Evolutionary conservation across 352 stramenopile genomes (phyloP).

Genomic region (Saprolegnia parasitica): DNA sequence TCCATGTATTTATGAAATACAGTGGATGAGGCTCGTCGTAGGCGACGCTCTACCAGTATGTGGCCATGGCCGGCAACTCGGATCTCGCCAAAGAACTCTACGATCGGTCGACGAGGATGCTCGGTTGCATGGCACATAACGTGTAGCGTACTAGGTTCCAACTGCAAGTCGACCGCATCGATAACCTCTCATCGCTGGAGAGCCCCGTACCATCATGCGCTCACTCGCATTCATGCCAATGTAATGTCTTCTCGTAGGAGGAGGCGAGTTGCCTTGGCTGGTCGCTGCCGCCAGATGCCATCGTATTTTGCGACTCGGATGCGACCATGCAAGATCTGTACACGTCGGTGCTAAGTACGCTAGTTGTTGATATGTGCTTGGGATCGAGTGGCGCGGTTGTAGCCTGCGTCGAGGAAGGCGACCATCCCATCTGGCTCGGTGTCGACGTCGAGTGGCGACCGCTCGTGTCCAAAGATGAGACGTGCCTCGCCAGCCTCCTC

Average conservation of each 20-base stretch:
- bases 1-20: no score
- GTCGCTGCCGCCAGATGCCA: background rate
- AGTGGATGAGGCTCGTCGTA: background rate
- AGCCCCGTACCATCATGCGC: no score
- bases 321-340: background rate
- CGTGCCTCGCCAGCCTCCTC: conserved; percentile 19
- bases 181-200: no score
- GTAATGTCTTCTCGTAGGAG: no score
- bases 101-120: background rate
- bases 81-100: conserved; percentile 13
- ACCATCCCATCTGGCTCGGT: conserved; percentile 11
- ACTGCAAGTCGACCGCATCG: background rate
- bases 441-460: conserved; percentile 27
- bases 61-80: background rate
- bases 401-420: background rate
- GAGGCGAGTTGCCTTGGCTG: background rate
- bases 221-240: no score
- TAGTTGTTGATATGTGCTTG: background rate
- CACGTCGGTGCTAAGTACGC: conserved; percentile 1
- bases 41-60: conserved; percentile 7
- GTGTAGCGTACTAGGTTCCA: conserved; percentile 8
- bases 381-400: background rate
- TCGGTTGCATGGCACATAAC: background rate
- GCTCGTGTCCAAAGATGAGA: conserved; percentile 12
- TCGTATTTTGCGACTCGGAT: conserved; percentile 23